Base-by-base conservation (phyloP, 2,329 filamentous ascomycete species). In the Coniochaeta sp. region DNA sequence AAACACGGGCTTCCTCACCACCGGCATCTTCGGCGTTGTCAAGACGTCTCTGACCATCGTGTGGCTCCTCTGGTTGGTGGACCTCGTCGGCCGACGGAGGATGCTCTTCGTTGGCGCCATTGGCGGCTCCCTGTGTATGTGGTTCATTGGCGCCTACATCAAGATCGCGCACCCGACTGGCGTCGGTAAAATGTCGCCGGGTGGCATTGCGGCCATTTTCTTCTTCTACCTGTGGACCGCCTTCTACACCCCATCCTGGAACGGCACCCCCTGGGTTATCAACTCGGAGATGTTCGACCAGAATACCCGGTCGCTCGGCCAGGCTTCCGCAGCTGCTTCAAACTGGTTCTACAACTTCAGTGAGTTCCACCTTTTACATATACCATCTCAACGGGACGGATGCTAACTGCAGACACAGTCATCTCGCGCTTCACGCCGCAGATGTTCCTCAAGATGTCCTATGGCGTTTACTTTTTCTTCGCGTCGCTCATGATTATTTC, bases 391-490 rank as follows among this genome's bases (percentile, higher is more conserved):
- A n/a, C n/a, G n/a, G n/a, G n/a, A n/a, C n/a, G n/a, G n/a, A n/a
- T n/a, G n/a, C n/a, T n/a, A n/a, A n/a, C n/a, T n/a, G n/a, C n/a
- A n/a, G n/a, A n/a, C n/a, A n/a, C 13, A 13, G 61, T 71, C 59
- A 68, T 72, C 40, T 67, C 68, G 2, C 63, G 67, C 24, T 63
- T 67, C 20, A 69, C 67, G 0, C 70, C 69, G 0, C 70, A 71
- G 52, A 73, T 73, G 71, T 66, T 72, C 14, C 67, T 63, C 0
- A 60, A 62, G 4, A 61, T 73, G 1, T 67, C 67, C 1, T 79
- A 75, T 55, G 77, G 77, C 7, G 75, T 75, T 0, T 80, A 77
- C 59, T 74, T 80, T 52, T 73, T 79, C 63, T 80, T 79, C 55
- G 75, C 71, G 3, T 63, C 68, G 0, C 65, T 76, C 28, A 71